Evolutionary conservation across 2,329 filamentous ascomycete genomes (phyloP).

Genomic region (Aspergillus puulaauensis): DNA sequence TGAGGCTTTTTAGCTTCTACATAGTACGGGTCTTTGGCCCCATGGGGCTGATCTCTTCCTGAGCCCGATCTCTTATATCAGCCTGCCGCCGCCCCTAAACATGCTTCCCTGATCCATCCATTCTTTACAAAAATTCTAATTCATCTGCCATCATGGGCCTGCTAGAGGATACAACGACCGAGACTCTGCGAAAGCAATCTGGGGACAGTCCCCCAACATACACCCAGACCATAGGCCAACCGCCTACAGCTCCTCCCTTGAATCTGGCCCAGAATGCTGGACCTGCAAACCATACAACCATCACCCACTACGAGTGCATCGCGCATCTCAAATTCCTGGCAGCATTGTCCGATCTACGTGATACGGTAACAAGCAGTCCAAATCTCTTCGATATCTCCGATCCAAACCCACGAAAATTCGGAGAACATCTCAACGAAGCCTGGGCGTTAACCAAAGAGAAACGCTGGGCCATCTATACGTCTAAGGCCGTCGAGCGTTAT

Average conservation of each 20-base stretch:
- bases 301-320: slow-evolving; percentile 58
- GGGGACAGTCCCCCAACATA: slow-evolving; percentile 28
- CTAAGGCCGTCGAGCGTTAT: slow-evolving; percentile 68
- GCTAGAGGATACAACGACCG: not conserved
- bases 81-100: too few species aligned
- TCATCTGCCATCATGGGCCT: slow-evolving; percentile 4
- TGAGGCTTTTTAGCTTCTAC: too few species aligned
- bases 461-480: slow-evolving; percentile 69
- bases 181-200: not conserved
- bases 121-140: not conserved
- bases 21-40: too few species aligned
- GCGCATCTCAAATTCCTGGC: slow-evolving; percentile 73
- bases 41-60: too few species aligned
- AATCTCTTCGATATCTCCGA: slow-evolving; percentile 66
- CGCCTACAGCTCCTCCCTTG: slow-evolving; percentile 25
- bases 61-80: too few species aligned
- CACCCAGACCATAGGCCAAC: slow-evolving; percentile 13
- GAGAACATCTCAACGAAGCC: slow-evolving; percentile 38
- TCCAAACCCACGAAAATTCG: slow-evolving; percentile 35
- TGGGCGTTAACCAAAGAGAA: slow-evolving; percentile 65
- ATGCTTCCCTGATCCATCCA: too few species aligned
- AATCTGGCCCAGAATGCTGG: slow-evolving; percentile 19
- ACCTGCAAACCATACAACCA: slow-evolving; percentile 15
- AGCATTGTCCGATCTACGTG: slow-evolving; percentile 65
- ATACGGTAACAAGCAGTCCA: slow-evolving; percentile 65